Conservation (phyloP, 495 filamentous ascomycete genomes). For the Xylaria sp. region DNA sequence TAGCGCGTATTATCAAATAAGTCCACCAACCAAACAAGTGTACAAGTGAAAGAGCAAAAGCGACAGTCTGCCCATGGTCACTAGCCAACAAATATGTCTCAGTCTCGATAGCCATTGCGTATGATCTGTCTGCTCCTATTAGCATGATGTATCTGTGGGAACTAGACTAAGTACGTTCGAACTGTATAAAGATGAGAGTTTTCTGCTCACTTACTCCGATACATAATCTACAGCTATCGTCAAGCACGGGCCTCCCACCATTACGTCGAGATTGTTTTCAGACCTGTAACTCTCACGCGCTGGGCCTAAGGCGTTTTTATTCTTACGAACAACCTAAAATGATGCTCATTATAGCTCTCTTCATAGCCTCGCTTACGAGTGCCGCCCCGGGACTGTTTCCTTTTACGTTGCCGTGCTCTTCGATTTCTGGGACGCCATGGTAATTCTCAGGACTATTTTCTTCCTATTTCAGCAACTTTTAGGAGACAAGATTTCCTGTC, state of each 20-base stretch:
- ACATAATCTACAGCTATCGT: background rate
- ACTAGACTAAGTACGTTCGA: no score
- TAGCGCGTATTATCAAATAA: background rate
- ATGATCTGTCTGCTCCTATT: background rate
- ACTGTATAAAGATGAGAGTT: background rate
- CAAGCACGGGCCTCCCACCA: background rate
- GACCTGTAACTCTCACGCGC: background rate
- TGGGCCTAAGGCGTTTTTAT: background rate
- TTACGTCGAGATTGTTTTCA: background rate
- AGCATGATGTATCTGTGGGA: background rate
- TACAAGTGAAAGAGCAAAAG: background rate
- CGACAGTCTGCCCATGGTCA: background rate
- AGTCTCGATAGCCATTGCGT: background rate
- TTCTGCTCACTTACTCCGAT: background rate
- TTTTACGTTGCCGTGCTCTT: no score
- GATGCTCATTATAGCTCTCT: conserved; percentile 2
- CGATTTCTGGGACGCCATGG: no score
- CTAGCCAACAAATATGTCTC: background rate
- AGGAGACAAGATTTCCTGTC: no score
- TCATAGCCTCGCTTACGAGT: background rate
- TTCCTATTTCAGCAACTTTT: no score
- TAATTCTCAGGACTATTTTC: no score
- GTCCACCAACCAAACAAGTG: background rate
- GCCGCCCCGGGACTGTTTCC: background rate
- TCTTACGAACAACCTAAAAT: conserved; percentile 1